Evolutionary conservation across 1,139 yeast species (phyloP), one percentile per base, ranked within the genome.

Genomic region (Pichia sp.): DNA sequence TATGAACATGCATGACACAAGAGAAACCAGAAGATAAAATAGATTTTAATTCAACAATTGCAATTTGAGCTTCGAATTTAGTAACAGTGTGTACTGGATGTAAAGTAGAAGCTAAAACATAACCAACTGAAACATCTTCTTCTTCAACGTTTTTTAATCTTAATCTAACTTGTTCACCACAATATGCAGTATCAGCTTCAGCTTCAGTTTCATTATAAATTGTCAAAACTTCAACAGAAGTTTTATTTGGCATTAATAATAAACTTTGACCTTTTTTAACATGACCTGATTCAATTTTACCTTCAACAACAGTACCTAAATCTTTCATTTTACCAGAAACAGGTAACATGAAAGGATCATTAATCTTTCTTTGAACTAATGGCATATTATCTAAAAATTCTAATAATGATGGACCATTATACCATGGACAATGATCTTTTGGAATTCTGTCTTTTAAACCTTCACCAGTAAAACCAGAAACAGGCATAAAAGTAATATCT

Each of bases 1-100:
- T 88, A 74, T 94, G 98, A 63, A 92, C 84, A 66, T 92, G 98
- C 97, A 92, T 90, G 52, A 92, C 97, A 78, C 98, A 92, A 10
- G 96, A 82, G 73, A 83, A 92, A 54, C 99, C 99, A 48, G 94
- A 83, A 9, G 98, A 87, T 65, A 92, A 76, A 64, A 92, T 90
- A 26, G 96, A 86, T 71, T 86, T 88, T 67, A 92, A 81, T 70
- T 92, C 99, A 53, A 94, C 96, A 71, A 92, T 87, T 51, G 97
- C 97, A 57, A 92, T 80, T 70, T 92, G 97, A 5, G 98, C 98
- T 70, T 89, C 96, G 65, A 92, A 92, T 60, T 76, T 79, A 39
- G 94, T 85, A 44, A 87, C 95, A 34, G 95, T 87, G 66, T 86
- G 88, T 46, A 92, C 95, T 39, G 99, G 99, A 66, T 80, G 79